Conservation (phyloP, 164 flowering plant genomes). For the Pachysandra terminalis region DNA sequence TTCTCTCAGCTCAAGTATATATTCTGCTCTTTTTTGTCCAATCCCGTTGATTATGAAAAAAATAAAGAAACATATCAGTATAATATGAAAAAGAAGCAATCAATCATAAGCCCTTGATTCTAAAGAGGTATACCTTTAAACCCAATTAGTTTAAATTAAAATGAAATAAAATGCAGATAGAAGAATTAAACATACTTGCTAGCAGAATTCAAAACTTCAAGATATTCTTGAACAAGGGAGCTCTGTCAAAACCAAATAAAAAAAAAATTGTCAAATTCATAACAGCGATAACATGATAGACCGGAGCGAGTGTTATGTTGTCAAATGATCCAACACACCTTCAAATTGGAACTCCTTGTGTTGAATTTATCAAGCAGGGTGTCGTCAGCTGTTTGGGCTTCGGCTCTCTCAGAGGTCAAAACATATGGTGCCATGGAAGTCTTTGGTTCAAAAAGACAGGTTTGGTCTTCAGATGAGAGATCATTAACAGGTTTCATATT, state of each 20-base stretch:
- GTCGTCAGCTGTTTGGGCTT: slow-evolving; percentile 10
- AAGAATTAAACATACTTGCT: slow-evolving; percentile 48
- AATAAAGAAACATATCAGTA: background rate
- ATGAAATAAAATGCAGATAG: background rate
- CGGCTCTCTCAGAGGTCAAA: slow-evolving; percentile 14
- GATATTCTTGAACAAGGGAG: slow-evolving; percentile 62
- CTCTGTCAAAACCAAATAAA: slow-evolving; percentile 35
- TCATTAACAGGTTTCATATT: slow-evolving; percentile 31
- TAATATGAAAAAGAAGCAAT: background rate
- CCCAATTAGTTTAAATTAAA: slow-evolving; percentile 27
- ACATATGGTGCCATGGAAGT: slow-evolving; percentile 41
- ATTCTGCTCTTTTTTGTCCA: slow-evolving; percentile 70
- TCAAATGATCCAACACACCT: slow-evolving; percentile 38
- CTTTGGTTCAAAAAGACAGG: slow-evolving; percentile 31
- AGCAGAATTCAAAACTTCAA: slow-evolving; percentile 74
- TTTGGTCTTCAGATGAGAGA: slow-evolving; percentile 23
- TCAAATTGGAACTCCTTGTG: slow-evolving; percentile 49
- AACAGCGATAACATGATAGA: background rate
- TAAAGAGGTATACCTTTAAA: slow-evolving; percentile 47
- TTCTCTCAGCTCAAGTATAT: slow-evolving; percentile 72
- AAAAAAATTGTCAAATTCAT: background rate
- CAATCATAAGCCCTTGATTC: background rate
- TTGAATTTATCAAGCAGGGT: slow-evolving; percentile 67
- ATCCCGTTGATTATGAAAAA: slow-evolving; percentile 56
- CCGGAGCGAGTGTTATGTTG: background rate